Evolutionary conservation across 2,329 filamentous ascomycete genomes (phyloP).

Genomic region (Cyphellophora europaea): DNA sequence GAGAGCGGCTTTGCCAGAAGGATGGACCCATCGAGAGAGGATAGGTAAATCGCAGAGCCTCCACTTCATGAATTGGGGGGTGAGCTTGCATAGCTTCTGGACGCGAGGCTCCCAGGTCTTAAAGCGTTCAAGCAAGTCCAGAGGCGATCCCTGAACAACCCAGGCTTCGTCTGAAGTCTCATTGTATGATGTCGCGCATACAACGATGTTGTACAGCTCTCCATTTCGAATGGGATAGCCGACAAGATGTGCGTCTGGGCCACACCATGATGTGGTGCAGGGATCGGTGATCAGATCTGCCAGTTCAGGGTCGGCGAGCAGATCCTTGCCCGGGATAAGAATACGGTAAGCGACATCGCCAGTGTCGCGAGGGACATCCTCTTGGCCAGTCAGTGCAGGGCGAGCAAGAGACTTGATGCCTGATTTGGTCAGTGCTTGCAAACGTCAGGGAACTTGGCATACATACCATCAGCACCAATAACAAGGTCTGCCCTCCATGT

Average conservation of each 20-base stretch:
- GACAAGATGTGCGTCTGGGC: slow-evolving; percentile 43
- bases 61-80: slow-evolving; percentile 55
- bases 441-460: not conserved
- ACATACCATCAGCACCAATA: slow-evolving; percentile 53
- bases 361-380: slow-evolving; percentile 41
- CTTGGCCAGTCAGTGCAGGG: slow-evolving; percentile 10
- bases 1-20: slow-evolving; percentile 8
- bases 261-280: slow-evolving; percentile 47
- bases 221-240: slow-evolving; percentile 37
- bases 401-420: slow-evolving; percentile 13
- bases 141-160: slow-evolving; percentile 23
- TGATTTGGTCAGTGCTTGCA: too few species aligned
- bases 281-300: slow-evolving; percentile 35
- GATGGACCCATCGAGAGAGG: slow-evolving; percentile 29
- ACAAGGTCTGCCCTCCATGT: slow-evolving; percentile 45
- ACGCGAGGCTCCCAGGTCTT: slow-evolving; percentile 27
- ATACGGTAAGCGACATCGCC: slow-evolving; percentile 50
- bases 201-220: slow-evolving; percentile 38
- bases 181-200: too few species aligned
- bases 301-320: slow-evolving; percentile 38
- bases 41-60: slow-evolving; percentile 49
- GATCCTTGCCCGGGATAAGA: slow-evolving; percentile 39
- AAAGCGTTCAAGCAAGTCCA: slow-evolving; percentile 28
- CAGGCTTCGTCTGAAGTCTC: too few species aligned
- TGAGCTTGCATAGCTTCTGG: slow-evolving; percentile 25